Evolutionary conservation across 2,329 filamentous ascomycete genomes (phyloP).

Genomic region (Ascosphaera aggregata): DNA sequence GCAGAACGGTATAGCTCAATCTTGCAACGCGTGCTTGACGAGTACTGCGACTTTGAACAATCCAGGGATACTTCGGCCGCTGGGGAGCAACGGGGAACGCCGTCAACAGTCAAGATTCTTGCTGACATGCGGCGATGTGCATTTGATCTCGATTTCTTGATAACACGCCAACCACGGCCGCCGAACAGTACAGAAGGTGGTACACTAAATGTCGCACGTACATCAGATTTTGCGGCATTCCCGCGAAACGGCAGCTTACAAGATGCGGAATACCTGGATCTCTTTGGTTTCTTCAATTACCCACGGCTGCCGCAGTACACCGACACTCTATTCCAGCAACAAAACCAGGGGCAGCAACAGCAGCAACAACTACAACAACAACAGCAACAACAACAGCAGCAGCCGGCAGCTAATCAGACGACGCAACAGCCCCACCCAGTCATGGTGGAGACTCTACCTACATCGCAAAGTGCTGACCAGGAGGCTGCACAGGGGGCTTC

Average conservation of each 20-base stretch:
- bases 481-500: too few relatives aligned
- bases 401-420: too few relatives aligned
- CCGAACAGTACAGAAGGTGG: slow-evolving; percentile 14
- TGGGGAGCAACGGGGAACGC: slow-evolving; percentile 48
- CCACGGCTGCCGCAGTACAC: slow-evolving; percentile 37
- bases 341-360: not conserved
- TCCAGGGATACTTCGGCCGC: slow-evolving; percentile 17
- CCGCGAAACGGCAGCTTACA: slow-evolving; percentile 44
- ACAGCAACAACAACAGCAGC: slow-evolving; percentile 9
- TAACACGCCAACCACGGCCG: slow-evolving; percentile 48
- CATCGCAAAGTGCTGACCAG: too few relatives aligned
- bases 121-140: slow-evolving; percentile 82
- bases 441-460: too few relatives aligned
- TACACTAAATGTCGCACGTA: slow-evolving; percentile 7
- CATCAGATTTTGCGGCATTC: slow-evolving; percentile 22
- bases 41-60: slow-evolving; percentile 57
- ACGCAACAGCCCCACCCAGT: too few relatives aligned
- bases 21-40: slow-evolving; percentile 61
- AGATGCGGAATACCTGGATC: slow-evolving; percentile 73
- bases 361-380: slow-evolving; percentile 4
- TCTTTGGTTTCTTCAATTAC: slow-evolving; percentile 90
- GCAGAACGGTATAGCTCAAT: slow-evolving; percentile 61
- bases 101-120: slow-evolving; percentile 64
- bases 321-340: slow-evolving; percentile 7
- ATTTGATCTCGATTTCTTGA: slow-evolving; percentile 75